phyloP scores from a whole-genome alignment of 2,329 filamentous ascomycete genomes.

The Cadophora luteo-olivacea region DNA sequence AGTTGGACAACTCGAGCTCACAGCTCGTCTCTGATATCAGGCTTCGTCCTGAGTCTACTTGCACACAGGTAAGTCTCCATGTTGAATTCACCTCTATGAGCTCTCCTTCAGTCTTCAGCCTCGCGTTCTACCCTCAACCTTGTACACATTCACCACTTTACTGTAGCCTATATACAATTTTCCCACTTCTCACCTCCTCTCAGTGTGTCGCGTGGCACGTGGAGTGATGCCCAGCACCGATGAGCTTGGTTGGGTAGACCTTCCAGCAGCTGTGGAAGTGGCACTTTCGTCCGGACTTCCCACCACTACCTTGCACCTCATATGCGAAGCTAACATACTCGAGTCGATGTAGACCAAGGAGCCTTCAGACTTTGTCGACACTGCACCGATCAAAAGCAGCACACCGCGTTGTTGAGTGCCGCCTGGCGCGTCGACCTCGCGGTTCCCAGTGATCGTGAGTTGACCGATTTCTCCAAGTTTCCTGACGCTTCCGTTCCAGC shows the following conservation, averaged over 20 bases:
- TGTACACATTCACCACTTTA: not conserved
- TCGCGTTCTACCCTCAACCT: not conserved
- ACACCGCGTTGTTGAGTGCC: not conserved
- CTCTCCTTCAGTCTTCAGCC: not conserved
- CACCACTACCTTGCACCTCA: not conserved
- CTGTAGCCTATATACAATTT: not conserved
- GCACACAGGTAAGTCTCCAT: slow-evolving; percentile 1
- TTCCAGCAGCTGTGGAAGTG: not conserved
- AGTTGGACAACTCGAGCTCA: not conserved
- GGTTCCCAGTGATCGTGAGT: not conserved
- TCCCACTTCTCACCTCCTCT: not conserved
- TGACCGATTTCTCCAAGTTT: not conserved
- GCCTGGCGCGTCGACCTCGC: not conserved
- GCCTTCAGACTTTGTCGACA: not conserved
- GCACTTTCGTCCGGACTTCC: not conserved
- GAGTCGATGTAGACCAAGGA: not conserved
- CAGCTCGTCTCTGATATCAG: not conserved
- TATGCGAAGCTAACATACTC: not conserved
- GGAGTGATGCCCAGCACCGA: not conserved
- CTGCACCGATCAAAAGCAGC: not conserved
- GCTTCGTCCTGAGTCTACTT: too few relatives aligned
- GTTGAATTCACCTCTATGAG: not conserved
- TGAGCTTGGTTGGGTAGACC: not conserved
- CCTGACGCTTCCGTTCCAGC: not conserved
- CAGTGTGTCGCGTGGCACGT: not conserved